A percentile compares a stretch with the other conserved stretches of the same genome.
These are phyloP conservation scores for Paraurostyla sp. DNA, from an alignment of 73 alveolate genomes.

Conservation along the genomic window DNA sequence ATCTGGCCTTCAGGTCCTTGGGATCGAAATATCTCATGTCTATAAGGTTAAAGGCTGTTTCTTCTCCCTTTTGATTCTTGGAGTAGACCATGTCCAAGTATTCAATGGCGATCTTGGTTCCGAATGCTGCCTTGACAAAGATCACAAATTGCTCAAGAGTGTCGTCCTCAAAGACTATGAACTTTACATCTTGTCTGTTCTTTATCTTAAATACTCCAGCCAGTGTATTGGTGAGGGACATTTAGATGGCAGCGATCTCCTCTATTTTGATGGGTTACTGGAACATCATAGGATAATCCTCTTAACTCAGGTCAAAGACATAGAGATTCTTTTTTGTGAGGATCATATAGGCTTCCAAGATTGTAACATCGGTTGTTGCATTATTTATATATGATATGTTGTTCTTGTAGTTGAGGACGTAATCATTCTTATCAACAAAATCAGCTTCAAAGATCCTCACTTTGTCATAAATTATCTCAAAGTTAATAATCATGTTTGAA, in stretches of 20 bases:
- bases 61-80: not conserved
- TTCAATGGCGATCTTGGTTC: not conserved
- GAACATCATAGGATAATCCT: not conserved
- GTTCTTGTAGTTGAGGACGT: not conserved
- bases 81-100: not conserved
- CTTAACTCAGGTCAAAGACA: conserved; percentile 11
- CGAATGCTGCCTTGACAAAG: conserved; percentile 22
- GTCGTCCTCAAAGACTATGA: conserved; percentile 25
- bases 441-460: conserved; percentile 10
- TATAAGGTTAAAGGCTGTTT: not conserved
- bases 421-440: conserved; percentile 18
- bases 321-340: not conserved
- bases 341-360: not conserved
- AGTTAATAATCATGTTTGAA: not conserved
- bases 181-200: conserved; percentile 35
- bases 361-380: not conserved
- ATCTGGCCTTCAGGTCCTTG: conserved; percentile 2
- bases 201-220: conserved; percentile 35
- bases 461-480: conserved; percentile 11
- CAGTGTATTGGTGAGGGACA: conserved; percentile 8
- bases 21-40: conserved; percentile 45
- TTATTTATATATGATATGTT: not conserved
- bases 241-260: conserved; percentile 7
- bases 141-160: conserved; percentile 12
- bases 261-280: conserved; percentile 5